Evolutionary conservation across 2,329 filamentous ascomycete genomes (phyloP).

Genomic region (Pseudogymnoascus sp.): DNA sequence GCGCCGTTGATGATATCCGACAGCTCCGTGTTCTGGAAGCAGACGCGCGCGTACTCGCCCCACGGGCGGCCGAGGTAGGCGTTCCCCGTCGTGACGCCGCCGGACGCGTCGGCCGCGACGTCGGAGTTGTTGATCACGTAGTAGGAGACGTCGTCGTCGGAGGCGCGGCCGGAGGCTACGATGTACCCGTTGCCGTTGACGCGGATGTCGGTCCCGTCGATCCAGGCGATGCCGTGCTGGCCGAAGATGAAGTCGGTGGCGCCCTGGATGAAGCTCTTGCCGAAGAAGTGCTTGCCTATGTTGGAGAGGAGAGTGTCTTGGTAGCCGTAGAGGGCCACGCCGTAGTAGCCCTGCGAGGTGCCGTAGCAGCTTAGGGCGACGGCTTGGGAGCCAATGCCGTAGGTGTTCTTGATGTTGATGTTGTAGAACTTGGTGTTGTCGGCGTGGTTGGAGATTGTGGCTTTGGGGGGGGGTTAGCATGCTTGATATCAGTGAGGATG

Average conservation of each 20-base stretch:
- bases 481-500: not conserved
- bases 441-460: conserved; percentile 26
- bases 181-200: conserved; percentile 38
- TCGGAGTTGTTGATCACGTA: conserved; percentile 48
- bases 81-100: conserved; percentile 31
- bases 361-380: conserved; percentile 45
- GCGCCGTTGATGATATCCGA: conserved; percentile 40
- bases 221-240: conserved; percentile 42
- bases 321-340: conserved; percentile 43
- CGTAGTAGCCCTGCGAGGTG: conserved; percentile 48
- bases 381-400: conserved; percentile 41
- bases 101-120: conserved; percentile 34
- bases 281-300: conserved; percentile 46
- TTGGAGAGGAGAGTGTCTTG: conserved; percentile 47
- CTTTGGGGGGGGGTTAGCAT: conserved; percentile 13
- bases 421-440: conserved; percentile 50
- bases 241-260: conserved; percentile 55
- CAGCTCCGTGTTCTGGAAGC: conserved; percentile 41
- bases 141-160: conserved; percentile 34
- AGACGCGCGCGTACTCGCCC: conserved; percentile 41
- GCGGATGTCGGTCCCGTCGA: conserved; percentile 40
- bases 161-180: conserved; percentile 37
- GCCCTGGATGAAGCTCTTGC: conserved; percentile 46
- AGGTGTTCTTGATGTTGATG: conserved; percentile 47
- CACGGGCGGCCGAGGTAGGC: conserved; percentile 47